Base-by-base conservation (phyloP, 441 rosid species). In the Populus trichocarpa region DNA sequence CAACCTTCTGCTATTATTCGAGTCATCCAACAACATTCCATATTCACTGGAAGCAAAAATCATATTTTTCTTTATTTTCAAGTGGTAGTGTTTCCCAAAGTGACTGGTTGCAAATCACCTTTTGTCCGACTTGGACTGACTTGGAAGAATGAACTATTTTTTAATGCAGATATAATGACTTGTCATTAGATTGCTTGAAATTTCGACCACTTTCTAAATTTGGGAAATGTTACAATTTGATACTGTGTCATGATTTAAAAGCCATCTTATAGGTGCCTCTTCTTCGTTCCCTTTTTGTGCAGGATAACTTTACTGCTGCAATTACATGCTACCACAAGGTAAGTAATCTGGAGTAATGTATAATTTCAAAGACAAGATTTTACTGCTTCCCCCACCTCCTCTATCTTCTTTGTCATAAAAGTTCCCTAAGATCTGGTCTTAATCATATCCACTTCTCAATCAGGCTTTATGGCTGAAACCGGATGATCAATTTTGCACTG, bases 391-490 rank as follows among this genome's bases (percentile, higher is more conserved):
- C 53, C 33, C 5, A 28, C 71, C 50, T 75, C 8, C 40, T 65
- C 71, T 66, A 40, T 23, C 14, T 26, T 50, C 8, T 8, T 28
- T 75, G n/a, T 53, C 61, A 18, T 53, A 18, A 53, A 53, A 53
- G 1, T 53, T 18, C 61, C 22, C 22, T 18, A 53, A 53, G 61
- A 18, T 6, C n/a, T 53, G 61, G n/a, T 50, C 32, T 0, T 12
- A 40, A 33, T 69, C 46, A 10, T 36, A 38, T 72, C 76, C 20
- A n/a, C 36, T 35, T 67, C 57, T 36, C 33, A 18, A 78, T 74
- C 91, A 93, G 98, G 97, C 97, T 72, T 75, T 92, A 63, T 91
- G 94, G 96, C 80, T 94, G 87, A 90, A 90, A 83, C 92, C 97
- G 4, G 91, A 92, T 61, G 99, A 93, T 83, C 89, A 90, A 50